Conservation (phyloP, 352 stramenopile genomes). For the Pythium aristosporum region DNA sequence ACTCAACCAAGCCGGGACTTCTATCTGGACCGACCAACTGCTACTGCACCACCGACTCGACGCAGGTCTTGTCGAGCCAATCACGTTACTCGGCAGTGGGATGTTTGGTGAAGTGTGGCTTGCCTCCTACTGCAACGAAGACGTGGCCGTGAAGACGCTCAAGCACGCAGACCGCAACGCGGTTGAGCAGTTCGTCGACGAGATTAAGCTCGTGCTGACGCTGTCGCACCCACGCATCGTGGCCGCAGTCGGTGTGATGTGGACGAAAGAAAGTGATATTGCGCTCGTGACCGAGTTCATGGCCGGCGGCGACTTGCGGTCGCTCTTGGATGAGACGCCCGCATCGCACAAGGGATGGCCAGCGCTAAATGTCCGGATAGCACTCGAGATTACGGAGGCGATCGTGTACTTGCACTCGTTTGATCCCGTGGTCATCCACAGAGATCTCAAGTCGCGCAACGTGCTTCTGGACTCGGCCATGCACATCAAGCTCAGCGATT, state of each 20-base stretch:
- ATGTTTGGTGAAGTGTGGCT: conserved; percentile 30
- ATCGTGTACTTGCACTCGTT: conserved; percentile 28
- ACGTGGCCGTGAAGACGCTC: conserved; percentile 14
- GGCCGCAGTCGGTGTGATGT: conserved; percentile 25
- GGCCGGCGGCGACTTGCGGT: conserved; percentile 28
- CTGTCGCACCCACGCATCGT: conserved; percentile 23
- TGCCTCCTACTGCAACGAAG: conserved; percentile 14
- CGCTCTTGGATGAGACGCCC: conserved; percentile 7
- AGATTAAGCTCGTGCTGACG: conserved; percentile 21
- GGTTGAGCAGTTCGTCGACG: conserved; percentile 14
- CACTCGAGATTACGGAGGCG: conserved; percentile 22
- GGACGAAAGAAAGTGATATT: conserved; percentile 31
- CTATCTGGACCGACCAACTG: conserved; percentile 14
- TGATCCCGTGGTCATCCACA: conserved; percentile 20
- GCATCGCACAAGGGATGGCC: conserved; percentile 3
- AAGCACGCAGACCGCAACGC: not conserved
- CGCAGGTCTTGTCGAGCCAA: conserved; percentile 1
- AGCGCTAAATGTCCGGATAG: not conserved
- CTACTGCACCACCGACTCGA: conserved; percentile 14
- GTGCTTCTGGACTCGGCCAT: conserved; percentile 29
- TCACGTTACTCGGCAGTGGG: conserved; percentile 11
- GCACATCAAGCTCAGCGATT: conserved; percentile 38
- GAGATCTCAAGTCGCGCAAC: conserved; percentile 43
- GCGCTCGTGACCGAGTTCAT: conserved; percentile 31
- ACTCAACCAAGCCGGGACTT: not conserved